Conservation (phyloP, 257 asterid genomes). For the Przewalskia tangutica region DNA sequence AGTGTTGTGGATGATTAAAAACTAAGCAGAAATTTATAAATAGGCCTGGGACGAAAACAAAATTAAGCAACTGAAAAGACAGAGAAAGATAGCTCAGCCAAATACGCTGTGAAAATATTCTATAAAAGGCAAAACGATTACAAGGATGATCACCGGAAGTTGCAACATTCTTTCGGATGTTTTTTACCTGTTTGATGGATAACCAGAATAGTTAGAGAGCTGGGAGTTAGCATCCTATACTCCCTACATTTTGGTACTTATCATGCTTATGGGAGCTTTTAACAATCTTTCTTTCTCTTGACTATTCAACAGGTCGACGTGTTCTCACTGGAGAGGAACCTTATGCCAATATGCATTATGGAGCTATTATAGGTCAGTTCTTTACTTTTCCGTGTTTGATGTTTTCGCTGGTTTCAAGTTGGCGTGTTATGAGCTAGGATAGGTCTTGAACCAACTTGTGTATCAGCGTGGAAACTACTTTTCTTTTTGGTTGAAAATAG, state of each 20-base stretch:
- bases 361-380: conserved; percentile 72
- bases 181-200: neutral
- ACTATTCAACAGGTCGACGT: conserved; percentile 65
- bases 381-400: neutral
- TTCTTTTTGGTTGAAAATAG: neutral
- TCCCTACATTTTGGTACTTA: neutral
- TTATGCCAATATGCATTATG: conserved; percentile 92
- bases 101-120: neutral
- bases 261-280: neutral
- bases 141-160: neutral
- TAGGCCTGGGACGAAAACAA: neutral
- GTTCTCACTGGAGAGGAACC: conserved; percentile 97
- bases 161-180: neutral
- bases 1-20: neutral
- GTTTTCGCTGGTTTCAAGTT: neutral
- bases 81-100: neutral
- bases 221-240: neutral
- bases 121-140: neutral
- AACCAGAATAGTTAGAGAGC: neutral
- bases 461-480: neutral
- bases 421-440: neutral
- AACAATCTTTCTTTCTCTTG: neutral
- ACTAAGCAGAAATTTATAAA: neutral
- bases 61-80: neutral
- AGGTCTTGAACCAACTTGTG: neutral